Evolutionary conservation across 192 early-diverging fungal genomes (phyloP).

Genomic region (Entomortierella chlamydospora): DNA sequence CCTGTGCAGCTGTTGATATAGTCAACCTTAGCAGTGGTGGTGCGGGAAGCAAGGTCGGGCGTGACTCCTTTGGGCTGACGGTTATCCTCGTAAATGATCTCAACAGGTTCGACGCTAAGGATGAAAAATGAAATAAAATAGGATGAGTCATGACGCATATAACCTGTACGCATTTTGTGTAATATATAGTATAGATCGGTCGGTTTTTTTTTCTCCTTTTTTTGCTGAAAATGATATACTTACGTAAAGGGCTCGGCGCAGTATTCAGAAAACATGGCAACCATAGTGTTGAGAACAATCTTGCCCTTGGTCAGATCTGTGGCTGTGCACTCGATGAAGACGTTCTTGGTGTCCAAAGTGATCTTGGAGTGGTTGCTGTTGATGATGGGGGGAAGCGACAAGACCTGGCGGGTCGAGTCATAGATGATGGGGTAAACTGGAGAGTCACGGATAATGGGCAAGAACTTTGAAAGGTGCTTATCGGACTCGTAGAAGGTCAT

Average conservation of each 20-base stretch:
- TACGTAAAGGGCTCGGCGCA: constrained; percentile 91
- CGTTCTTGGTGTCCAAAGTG: constrained; percentile 90
- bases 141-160: constrained; percentile 7
- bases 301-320: constrained; percentile 96
- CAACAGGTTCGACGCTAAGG: constrained; percentile 88
- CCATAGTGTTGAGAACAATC: constrained; percentile 92
- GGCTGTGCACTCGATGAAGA: constrained; percentile 98
- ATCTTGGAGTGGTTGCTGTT: constrained; percentile 99
- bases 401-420: constrained; percentile 84
- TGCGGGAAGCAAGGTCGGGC: constrained; percentile 79
- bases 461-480: constrained; percentile 87
- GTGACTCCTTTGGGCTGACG: constrained; percentile 64
- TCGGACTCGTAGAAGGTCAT: constrained; percentile 93
- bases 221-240: constrained; percentile 30
- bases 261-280: constrained; percentile 97
- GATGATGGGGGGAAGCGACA: constrained; percentile 98
- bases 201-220: no score
- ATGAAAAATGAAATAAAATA: constrained; percentile 6
- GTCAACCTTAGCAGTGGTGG: constrained; percentile 76
- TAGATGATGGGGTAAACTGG: constrained; percentile 94
- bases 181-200: not conserved
- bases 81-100: constrained; percentile 89
- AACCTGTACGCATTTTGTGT: no score
- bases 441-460: constrained; percentile 92
- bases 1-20: constrained; percentile 94